phyloP scores from a whole-genome alignment of 176 grass and related monocot genomes.

The Avena sativa region DNA sequence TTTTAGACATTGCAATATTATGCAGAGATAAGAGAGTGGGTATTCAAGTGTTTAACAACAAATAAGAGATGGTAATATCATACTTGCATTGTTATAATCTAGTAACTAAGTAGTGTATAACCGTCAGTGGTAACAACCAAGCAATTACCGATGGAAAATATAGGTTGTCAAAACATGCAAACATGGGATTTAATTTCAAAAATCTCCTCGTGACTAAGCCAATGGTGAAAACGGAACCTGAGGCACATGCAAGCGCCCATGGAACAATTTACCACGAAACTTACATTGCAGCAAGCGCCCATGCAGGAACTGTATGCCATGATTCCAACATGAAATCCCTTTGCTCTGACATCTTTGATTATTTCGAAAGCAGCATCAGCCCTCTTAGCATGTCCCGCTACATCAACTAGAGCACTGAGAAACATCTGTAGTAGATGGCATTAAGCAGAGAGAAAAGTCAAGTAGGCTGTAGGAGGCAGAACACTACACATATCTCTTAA shows the following conservation, averaged over 20 bases:
- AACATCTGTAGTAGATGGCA: conserved; percentile 77
- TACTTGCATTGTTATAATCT: background rate
- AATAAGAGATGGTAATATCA: background rate
- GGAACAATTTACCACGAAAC: conserved; percentile 33
- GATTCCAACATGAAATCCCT: conserved; percentile 75
- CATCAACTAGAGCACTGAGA: conserved; percentile 95
- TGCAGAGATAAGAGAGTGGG: background rate
- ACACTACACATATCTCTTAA: conserved; percentile 22
- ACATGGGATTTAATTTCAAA: background rate
- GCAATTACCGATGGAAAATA: background rate
- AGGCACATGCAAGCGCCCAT: background rate
- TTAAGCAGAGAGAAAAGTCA: conserved; percentile 46
- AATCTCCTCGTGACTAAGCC: background rate
- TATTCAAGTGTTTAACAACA: background rate
- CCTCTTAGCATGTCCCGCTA: conserved; percentile 88
- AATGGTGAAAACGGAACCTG: background rate
- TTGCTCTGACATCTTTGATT: conserved; percentile 81
- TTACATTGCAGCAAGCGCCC: conserved; percentile 99
- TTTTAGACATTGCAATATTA: background rate
- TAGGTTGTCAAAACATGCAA: background rate
- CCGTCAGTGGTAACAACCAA: background rate
- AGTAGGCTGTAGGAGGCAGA: conserved; percentile 7
- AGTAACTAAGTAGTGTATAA: background rate
- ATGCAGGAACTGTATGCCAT: conserved; percentile 93
- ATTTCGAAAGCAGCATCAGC: conserved; percentile 90